Evolutionary conservation across 176 grass and related monocot species (phyloP), one percentile per base, ranked within the genome.

Genomic region (Oryza nivara): DNA sequence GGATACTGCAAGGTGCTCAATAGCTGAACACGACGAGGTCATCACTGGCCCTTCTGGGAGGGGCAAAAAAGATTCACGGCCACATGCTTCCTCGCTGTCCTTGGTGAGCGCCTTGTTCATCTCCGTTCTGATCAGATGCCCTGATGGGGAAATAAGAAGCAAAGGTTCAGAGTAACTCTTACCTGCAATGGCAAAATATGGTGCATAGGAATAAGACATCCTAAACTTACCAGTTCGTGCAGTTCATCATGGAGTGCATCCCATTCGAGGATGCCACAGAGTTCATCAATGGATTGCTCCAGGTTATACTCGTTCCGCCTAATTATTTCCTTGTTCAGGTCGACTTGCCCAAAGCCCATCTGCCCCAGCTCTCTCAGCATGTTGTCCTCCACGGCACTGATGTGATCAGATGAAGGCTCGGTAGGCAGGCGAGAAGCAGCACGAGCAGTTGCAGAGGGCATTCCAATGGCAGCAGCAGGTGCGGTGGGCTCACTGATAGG

Each of bases 321-420:
- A 22, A 98, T 89, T 54, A 95, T 73, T 66, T 95, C 80, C 80
- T 92, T 98, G 87, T 98, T 98, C 65, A 98, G 84, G 28, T 93
- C 91, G 74, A 71, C 58, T 56, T 92, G 85, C 73, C 64, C 78
- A 36, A 98, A 98, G 58, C 95, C 95, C 87, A 95, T 91, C 6
- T 78, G 64, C 84, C 83, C 87, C 35, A 98, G 85, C 74, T 90
- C 87, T 44, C 68, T 85, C 19, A 98, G 67, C 83, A 93, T 77
- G 23, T 65, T 79, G 51, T 88, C 89, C 87, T 98, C 93, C 38
- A 85, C 70, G 20, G 16, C 28, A 70, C 77, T 74, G 20, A 86
- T 14, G 3, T 36, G 22, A 80, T 71, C 65, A 72, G 71, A 51
- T 3, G 7, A 80, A 40, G 66, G 46, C 45, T 74, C 10, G 36